phyloP scores from a whole-genome alignment of 1,284 basidiomycete genomes.

The Cutaneotrichosporon spelunceum region DNA sequence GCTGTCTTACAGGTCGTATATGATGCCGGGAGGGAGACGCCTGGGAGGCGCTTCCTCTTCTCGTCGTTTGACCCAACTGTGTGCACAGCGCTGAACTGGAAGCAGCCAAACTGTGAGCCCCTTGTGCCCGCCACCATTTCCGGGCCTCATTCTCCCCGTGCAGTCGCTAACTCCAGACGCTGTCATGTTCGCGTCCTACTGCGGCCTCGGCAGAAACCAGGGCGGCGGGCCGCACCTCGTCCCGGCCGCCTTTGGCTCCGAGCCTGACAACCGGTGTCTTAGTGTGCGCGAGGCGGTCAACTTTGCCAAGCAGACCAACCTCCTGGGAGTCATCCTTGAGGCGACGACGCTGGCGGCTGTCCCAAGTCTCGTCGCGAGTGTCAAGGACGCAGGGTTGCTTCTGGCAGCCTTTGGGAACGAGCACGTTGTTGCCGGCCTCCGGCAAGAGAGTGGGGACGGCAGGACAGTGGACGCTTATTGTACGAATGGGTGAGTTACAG shows the following conservation, averaged over 20 bases:
- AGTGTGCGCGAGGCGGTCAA: conserved; percentile 89
- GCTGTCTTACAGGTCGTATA: conserved; percentile 76
- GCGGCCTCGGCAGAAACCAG: conserved; percentile 60
- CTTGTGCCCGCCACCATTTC: conserved; percentile 40
- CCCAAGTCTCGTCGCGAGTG: conserved; percentile 76
- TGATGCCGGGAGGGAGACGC: conserved; percentile 55
- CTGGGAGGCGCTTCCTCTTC: conserved; percentile 71
- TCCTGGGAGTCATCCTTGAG: conserved; percentile 88
- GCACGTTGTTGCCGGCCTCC: conserved; percentile 51
- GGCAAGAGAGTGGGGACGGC: conserved; percentile 42
- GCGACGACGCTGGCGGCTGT: conserved; percentile 74
- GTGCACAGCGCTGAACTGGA: conserved; percentile 83
- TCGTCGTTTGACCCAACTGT: conserved; percentile 83
- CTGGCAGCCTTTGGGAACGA: conserved; percentile 71
- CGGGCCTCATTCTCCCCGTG: background rate
- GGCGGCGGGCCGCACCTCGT: conserved; percentile 33
- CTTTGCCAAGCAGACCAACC: conserved; percentile 89
- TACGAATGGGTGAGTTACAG: conserved; percentile 42
- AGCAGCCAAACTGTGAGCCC: conserved; percentile 85
- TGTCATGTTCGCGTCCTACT: conserved; percentile 88
- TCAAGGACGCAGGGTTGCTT: conserved; percentile 82
- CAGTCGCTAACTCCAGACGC: conserved; percentile 64
- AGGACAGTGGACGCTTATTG: conserved; percentile 50
- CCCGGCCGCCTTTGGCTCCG: conserved; percentile 49
- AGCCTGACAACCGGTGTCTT: conserved; percentile 57